These are phyloP conservation scores for Stephanodiscus minutulus DNA, from an alignment of 108 stramenopile genomes.

Conservation along the genomic window DNA sequence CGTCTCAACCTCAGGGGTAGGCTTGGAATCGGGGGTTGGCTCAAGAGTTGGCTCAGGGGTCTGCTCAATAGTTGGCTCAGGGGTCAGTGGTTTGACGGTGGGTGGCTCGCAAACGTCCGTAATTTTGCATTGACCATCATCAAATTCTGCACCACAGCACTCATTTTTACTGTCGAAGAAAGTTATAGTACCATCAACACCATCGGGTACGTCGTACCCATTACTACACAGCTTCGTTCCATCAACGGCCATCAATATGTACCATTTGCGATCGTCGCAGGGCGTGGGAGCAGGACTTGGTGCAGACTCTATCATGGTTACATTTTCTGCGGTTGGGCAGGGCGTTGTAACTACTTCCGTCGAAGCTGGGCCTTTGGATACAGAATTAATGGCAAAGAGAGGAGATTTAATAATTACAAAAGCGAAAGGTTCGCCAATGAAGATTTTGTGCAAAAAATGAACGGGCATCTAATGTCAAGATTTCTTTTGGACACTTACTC, in stretches of 20 bases:
- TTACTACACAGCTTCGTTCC: constrained; percentile 1
- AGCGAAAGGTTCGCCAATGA: no score
- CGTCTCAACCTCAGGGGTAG: no score
- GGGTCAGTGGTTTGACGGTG: not conserved
- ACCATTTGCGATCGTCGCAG: constrained; percentile 11
- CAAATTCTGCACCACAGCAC: constrained; percentile 3
- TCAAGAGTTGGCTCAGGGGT: no score
- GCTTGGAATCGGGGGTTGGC: no score
- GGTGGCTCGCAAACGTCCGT: not conserved
- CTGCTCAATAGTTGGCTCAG: not conserved
- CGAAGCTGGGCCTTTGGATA: not conserved
- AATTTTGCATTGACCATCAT: not conserved
- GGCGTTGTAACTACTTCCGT: not conserved
- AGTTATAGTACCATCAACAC: not conserved
- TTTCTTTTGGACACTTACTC: constrained; percentile 5
- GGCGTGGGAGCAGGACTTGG: constrained; percentile 7
- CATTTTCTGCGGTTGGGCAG: not conserved
- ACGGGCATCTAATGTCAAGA: no score
- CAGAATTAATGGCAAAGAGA: no score
- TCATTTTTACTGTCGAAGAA: not conserved
- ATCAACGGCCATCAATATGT: not conserved
- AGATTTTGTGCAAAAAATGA: no score
- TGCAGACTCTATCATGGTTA: no score
- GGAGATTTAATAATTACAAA: no score
- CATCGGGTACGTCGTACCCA: constrained; percentile 10